Conservation (phyloP, 371 early-diverging fungal genomes). For the Saksenaea oblongispora region DNA sequence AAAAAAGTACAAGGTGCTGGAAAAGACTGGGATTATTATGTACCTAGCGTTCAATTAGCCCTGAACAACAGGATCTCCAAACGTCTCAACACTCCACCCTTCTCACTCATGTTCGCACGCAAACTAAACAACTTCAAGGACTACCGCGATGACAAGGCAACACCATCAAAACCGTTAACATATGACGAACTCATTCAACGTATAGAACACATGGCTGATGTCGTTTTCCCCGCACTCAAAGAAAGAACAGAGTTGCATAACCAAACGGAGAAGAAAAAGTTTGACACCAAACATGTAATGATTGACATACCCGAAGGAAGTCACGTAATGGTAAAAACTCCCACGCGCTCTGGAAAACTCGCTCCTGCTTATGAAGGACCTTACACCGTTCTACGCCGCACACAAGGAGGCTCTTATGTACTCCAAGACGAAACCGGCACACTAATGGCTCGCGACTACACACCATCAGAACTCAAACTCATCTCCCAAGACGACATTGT, state of each 20-base stretch:
- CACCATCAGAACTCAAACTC: conserved; percentile 13
- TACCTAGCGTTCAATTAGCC: background rate
- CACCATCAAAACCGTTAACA: background rate
- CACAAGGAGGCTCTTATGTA: conserved; percentile 13
- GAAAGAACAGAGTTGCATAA: no score
- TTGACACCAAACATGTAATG: no score
- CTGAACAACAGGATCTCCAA: background rate
- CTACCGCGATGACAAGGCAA: background rate
- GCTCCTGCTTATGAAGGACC: conserved; percentile 16
- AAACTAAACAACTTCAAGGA: no score
- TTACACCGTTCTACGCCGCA: conserved; percentile 16
- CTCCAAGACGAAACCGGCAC: conserved; percentile 12
- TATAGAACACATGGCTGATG: conserved; percentile 16
- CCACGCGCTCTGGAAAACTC: background rate
- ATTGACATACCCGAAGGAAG: background rate
- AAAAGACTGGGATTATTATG: background rate
- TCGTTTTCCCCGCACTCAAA: conserved; percentile 14
- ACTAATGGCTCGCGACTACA: conserved; percentile 10
- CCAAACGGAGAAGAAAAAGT: no score
- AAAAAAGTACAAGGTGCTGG: background rate
- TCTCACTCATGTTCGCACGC: background rate
- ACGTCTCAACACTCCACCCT: background rate
- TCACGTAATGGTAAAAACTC: conserved; percentile 9
- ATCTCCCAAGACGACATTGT: conserved; percentile 14
- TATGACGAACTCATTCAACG: conserved; percentile 10